Evolutionary conservation across 768 basidiomycete species (phyloP).

Genomic region (Ephemerocybe angulata): DNA sequence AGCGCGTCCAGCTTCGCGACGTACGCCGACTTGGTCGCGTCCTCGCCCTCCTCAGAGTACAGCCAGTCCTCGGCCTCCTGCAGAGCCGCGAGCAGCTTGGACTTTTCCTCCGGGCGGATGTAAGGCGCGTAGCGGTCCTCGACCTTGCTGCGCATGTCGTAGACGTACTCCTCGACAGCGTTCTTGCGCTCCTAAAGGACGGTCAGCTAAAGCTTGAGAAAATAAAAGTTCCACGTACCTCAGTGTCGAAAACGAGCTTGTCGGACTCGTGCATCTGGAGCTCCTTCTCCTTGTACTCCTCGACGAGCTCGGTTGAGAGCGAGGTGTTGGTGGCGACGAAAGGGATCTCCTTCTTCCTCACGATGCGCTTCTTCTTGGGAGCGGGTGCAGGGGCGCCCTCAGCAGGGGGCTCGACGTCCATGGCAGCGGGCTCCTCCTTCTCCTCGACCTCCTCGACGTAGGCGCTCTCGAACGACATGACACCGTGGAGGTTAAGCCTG

Average conservation of each 20-base stretch:
- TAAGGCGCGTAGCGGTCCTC: constrained; percentile 82
- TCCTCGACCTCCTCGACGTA: constrained; percentile 84
- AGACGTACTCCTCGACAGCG: constrained; percentile 97
- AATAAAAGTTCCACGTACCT: constrained; percentile 47
- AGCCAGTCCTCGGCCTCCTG: constrained; percentile 92
- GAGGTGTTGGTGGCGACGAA: constrained; percentile 64
- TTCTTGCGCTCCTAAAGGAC: constrained; percentile 85
- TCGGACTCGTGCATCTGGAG: constrained; percentile 85
- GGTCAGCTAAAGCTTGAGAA: background rate
- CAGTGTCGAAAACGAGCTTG: constrained; percentile 96
- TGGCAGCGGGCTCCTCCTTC: constrained; percentile 62
- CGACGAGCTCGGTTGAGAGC: constrained; percentile 61
- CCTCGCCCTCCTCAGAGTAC: constrained; percentile 95
- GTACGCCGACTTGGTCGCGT: constrained; percentile 94
- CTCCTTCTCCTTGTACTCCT: constrained; percentile 75
- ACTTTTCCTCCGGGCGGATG: constrained; percentile 74
- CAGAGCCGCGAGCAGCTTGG: constrained; percentile 64
- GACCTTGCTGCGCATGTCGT: constrained; percentile 90
- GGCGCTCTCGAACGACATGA: constrained; percentile 81
- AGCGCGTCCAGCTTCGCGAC: constrained; percentile 76
- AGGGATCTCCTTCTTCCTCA: constrained; percentile 79
- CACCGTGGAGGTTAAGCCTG: constrained; percentile 79
- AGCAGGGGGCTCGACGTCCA: constrained; percentile 58
- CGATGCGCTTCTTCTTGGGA: constrained; percentile 83
- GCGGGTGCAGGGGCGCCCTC: constrained; percentile 21